These are phyloP conservation scores for Claviceps lovelessii DNA, from an alignment of 2,329 filamentous ascomycete species.

Conservation along the genomic window DNA sequence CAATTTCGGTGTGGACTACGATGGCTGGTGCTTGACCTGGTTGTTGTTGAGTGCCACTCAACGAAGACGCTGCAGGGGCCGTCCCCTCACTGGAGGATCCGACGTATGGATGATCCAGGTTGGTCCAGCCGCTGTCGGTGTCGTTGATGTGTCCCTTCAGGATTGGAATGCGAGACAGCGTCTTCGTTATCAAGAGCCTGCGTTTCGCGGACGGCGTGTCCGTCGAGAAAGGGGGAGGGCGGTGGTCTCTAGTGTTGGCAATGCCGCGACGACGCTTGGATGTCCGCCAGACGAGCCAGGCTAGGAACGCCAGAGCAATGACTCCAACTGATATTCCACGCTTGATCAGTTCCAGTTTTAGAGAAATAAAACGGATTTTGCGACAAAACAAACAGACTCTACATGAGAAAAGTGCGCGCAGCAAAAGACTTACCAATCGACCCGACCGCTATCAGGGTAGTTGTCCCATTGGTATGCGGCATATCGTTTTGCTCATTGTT, in stretches of 20 bases:
- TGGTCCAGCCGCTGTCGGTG: slow-evolving; percentile 18
- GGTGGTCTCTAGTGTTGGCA: slow-evolving; percentile 22
- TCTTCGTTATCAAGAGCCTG: slow-evolving; percentile 6
- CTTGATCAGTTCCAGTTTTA: neutral
- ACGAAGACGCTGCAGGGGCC: neutral
- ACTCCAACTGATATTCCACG: slow-evolving; percentile 23
- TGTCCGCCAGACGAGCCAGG: slow-evolving; percentile 30
- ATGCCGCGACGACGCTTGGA: slow-evolving; percentile 7
- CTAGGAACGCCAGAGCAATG: slow-evolving; percentile 29
- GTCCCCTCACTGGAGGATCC: slow-evolving; percentile 7
- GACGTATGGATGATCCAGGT: slow-evolving; percentile 17
- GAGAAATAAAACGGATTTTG: neutral
- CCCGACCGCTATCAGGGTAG: slow-evolving; percentile 9
- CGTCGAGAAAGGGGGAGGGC: slow-evolving; percentile 3
- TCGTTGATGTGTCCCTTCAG: slow-evolving; percentile 19
- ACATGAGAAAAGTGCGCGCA: neutral
- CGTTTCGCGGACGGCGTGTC: neutral
- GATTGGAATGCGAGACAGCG: slow-evolving; percentile 20
- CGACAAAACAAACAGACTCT: neutral
- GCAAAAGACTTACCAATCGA: slow-evolving; percentile 8
- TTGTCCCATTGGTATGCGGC: slow-evolving; percentile 6
- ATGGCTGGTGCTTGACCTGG: neutral
- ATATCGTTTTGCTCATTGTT: slow-evolving; percentile 1
- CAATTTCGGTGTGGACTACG: slow-evolving; percentile 7
- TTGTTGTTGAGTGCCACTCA: neutral